Evolutionary conservation across 805 yeast species (phyloP).

Genomic region (Candida germanica): DNA sequence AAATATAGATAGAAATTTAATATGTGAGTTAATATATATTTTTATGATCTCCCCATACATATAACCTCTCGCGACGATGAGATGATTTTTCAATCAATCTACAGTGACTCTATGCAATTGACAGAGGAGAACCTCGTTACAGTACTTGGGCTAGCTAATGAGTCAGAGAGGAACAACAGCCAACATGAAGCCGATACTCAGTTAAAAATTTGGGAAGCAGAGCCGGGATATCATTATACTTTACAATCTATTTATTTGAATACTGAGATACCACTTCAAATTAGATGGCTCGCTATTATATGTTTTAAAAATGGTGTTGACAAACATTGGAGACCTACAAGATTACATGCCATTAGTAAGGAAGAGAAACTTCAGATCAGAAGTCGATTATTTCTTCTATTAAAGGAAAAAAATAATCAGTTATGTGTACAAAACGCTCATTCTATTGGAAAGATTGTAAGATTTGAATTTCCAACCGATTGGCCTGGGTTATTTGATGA

Average conservation of each 20-base stretch:
- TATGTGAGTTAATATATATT: no score
- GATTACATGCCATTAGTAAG: constrained; percentile 46
- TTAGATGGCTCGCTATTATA: constrained; percentile 84
- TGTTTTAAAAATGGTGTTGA: constrained; percentile 87
- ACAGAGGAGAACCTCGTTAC: constrained; percentile 19
- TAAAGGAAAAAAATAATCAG: constrained; percentile 71
- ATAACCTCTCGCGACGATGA: constrained; percentile 2
- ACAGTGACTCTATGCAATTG: constrained; percentile 9
- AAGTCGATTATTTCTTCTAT: constrained; percentile 50
- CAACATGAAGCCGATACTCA: constrained; percentile 70
- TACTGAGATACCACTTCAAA: constrained; percentile 53
- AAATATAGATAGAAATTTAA: neutral
- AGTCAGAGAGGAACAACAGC: constrained; percentile 43
- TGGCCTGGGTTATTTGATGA: constrained; percentile 84
- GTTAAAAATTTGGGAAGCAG: constrained; percentile 65
- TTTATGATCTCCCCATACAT: no score
- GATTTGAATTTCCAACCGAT: constrained; percentile 81
- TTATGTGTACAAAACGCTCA: constrained; percentile 82
- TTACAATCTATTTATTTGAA: constrained; percentile 62
- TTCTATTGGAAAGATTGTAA: constrained; percentile 70
- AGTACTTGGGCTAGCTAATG: constrained; percentile 30
- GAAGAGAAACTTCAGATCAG: constrained; percentile 72
- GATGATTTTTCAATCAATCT: constrained; percentile 4
- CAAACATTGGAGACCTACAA: constrained; percentile 74
- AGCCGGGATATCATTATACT: constrained; percentile 54